These are phyloP conservation scores for Ophiocordyceps camponoti-leonardi DNA, from an alignment of 2,329 filamentous ascomycete species.

Conservation along the genomic window DNA sequence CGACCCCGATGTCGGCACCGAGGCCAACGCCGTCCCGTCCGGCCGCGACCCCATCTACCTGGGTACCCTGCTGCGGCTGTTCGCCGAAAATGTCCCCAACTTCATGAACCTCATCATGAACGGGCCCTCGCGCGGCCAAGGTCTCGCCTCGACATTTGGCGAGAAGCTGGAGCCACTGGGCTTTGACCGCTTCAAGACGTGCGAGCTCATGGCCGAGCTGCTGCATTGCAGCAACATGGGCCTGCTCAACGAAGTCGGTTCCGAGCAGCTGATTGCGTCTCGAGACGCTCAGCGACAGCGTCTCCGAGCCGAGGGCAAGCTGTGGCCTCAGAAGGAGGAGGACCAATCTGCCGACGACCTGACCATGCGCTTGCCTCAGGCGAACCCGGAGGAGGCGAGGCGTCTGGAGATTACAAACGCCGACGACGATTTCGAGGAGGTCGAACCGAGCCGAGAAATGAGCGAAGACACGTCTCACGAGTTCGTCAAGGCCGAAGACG, in stretches of 20 bases:
- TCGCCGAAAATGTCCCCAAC: slow-evolving; percentile 78
- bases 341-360: slow-evolving; percentile 35
- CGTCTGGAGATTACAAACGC: slow-evolving; percentile 67
- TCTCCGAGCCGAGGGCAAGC: slow-evolving; percentile 59
- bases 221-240: slow-evolving; percentile 99
- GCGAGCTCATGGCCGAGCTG: slow-evolving; percentile 94
- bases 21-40: slow-evolving; percentile 63
- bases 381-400: slow-evolving; percentile 39
- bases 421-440: slow-evolving; percentile 87
- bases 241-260: slow-evolving; percentile 76
- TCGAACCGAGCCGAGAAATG: slow-evolving; percentile 51
- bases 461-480: slow-evolving; percentile 57
- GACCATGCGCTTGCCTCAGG: slow-evolving; percentile 37
- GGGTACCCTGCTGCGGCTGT: slow-evolving; percentile 72
- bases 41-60: slow-evolving; percentile 89
- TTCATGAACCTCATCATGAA: slow-evolving; percentile 87
- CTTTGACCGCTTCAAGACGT: slow-evolving; percentile 97
- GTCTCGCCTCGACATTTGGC: slow-evolving; percentile 76
- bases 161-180: slow-evolving; percentile 83
- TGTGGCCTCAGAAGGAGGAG: slow-evolving; percentile 27
- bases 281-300: slow-evolving; percentile 70
- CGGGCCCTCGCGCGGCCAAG: slow-evolving; percentile 52
- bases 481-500: slow-evolving; percentile 42
- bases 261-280: slow-evolving; percentile 67
- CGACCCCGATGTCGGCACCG: slow-evolving; percentile 76